Conservation (phyloP, 2,329 filamentous ascomycete species). For the Fusarium bulbicola region DNA sequence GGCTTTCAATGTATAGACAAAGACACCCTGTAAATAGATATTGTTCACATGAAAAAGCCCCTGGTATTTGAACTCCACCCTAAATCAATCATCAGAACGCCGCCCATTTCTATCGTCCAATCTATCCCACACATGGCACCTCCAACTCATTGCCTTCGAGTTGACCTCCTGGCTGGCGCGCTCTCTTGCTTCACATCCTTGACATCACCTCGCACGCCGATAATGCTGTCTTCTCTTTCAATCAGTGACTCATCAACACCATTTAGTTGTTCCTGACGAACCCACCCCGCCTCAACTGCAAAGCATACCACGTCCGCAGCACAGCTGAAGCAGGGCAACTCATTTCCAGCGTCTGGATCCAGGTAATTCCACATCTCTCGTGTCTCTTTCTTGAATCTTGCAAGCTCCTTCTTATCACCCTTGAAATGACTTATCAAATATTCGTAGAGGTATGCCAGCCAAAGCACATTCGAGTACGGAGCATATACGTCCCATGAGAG, state of each 20-base stretch:
- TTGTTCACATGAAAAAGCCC: neutral
- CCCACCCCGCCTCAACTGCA: slow-evolving; percentile 66
- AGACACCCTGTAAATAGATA: neutral
- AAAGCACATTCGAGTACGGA: slow-evolving; percentile 72
- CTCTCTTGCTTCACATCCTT: slow-evolving; percentile 31
- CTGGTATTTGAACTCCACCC: slow-evolving; percentile 31
- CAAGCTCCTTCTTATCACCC: slow-evolving; percentile 57
- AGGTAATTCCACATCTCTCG: slow-evolving; percentile 64
- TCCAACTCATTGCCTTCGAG: slow-evolving; percentile 25
- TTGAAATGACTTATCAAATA: slow-evolving; percentile 60
- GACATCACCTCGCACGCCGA: slow-evolving; percentile 44
- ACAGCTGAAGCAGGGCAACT: slow-evolving; percentile 61
- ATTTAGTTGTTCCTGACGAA: slow-evolving; percentile 61
- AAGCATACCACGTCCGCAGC: slow-evolving; percentile 67
- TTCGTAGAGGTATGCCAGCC: slow-evolving; percentile 69
- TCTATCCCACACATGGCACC: neutral
- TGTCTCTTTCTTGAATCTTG: slow-evolving; percentile 57
- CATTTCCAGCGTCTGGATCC: slow-evolving; percentile 58
- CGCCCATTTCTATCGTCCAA: neutral
- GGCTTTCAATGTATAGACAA: neutral
- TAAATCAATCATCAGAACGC: slow-evolving; percentile 4
- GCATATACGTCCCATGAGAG: slow-evolving; percentile 64
- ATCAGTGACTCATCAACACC: slow-evolving; percentile 49
- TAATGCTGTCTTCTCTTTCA: slow-evolving; percentile 55
- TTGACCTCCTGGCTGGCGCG: slow-evolving; percentile 39